A percentile compares a stretch with the other conserved stretches of the same genome.
Evolutionary conservation across 1,284 basidiomycete species (phyloP).

Genomic region (Malassezia equina): DNA sequence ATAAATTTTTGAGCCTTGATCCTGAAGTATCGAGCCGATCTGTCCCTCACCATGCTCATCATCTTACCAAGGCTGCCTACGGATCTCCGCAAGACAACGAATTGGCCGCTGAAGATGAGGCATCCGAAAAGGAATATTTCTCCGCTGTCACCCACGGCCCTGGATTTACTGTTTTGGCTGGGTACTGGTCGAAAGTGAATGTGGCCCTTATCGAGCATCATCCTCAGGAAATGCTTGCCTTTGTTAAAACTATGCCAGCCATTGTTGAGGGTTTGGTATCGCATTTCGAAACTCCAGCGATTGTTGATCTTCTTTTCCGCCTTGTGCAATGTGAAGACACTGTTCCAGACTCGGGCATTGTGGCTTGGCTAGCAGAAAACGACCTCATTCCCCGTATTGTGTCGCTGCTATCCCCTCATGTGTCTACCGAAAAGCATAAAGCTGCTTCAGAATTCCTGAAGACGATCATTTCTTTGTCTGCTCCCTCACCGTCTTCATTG

Average conservation of each 20-base stretch:
- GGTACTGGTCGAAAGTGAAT: constrained; percentile 68
- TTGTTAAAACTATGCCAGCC: constrained; percentile 72
- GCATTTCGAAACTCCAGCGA: constrained; percentile 78
- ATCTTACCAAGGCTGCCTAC: constrained; percentile 24
- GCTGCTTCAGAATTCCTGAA: constrained; percentile 87
- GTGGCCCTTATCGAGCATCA: constrained; percentile 75
- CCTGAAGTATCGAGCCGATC: constrained; percentile 19
- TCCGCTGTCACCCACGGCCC: constrained; percentile 47
- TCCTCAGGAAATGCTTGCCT: constrained; percentile 83
- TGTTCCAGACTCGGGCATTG: constrained; percentile 67
- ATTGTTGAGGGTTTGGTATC: constrained; percentile 72
- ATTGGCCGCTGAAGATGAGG: neutral
- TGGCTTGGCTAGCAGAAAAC: constrained; percentile 75
- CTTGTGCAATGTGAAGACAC: constrained; percentile 85
- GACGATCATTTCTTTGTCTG: constrained; percentile 85
- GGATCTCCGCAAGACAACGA: neutral
- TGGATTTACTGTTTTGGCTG: constrained; percentile 51
- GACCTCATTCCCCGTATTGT: constrained; percentile 72
- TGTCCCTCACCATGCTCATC: constrained; percentile 40
- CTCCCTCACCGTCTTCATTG: constrained; percentile 64
- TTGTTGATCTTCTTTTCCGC: constrained; percentile 82
- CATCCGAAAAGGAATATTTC: neutral
- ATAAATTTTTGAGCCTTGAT: constrained; percentile 58
- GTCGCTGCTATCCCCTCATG: constrained; percentile 67
- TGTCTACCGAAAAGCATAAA: constrained; percentile 69